A percentile compares a stretch with the other conserved stretches of the same genome.
phyloP scores from a whole-genome alignment of 1,284 basidiomycete genomes.

The Malassezia sympodialis region DNA sequence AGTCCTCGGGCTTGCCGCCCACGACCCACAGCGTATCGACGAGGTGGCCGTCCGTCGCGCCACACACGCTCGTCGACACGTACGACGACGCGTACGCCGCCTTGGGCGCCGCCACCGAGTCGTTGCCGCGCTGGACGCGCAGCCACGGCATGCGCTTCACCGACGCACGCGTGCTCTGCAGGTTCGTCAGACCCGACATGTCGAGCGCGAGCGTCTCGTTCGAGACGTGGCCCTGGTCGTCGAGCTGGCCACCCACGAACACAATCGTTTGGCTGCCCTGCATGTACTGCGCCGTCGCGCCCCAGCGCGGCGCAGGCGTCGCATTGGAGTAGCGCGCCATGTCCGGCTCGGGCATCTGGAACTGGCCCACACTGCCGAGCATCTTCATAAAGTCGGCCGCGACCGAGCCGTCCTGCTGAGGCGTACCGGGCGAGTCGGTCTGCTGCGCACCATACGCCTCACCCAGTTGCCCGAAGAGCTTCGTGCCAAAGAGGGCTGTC shows the following conservation, averaged over 20 bases:
- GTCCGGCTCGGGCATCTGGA: background rate
- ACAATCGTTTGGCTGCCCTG: conserved; percentile 17
- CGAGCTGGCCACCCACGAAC: conserved; percentile 22
- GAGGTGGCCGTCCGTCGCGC: background rate
- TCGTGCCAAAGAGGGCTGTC: background rate
- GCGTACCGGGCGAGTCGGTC: background rate
- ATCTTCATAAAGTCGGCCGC: background rate
- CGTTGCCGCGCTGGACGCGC: background rate
- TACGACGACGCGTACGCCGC: conserved; percentile 19
- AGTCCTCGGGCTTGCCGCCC: conserved; percentile 21
- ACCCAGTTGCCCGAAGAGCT: background rate
- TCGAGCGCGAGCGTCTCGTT: conserved; percentile 27
- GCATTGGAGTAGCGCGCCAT: conserved; percentile 2
- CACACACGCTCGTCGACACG: conserved; percentile 11
- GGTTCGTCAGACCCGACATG: conserved; percentile 12
- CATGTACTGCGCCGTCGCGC: conserved; percentile 37
- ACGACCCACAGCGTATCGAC: conserved; percentile 19
- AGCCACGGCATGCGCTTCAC: conserved; percentile 1
- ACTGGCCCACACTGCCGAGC: conserved; percentile 1
- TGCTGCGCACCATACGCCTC: background rate
- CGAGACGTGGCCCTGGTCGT: conserved; percentile 8
- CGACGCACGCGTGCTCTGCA: conserved; percentile 2
- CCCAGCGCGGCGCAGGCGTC: conserved; percentile 26
- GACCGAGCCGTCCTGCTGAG: background rate
- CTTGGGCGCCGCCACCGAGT: conserved; percentile 7